phyloP scores from a whole-genome alignment of 1,139 yeast genomes.

The Pichia sp. region DNA sequence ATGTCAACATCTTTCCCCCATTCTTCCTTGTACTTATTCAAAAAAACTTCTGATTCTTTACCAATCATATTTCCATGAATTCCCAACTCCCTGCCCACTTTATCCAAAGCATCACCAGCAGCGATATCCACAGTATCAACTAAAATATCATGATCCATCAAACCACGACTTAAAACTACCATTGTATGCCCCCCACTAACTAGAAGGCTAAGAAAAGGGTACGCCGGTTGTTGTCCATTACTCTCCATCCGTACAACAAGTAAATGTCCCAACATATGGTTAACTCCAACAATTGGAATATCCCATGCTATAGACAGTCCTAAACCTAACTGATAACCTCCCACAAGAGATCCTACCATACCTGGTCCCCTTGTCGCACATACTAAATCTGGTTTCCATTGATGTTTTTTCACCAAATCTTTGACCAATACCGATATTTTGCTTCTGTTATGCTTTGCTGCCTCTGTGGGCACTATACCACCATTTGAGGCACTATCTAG shows the following conservation, averaged over 20 bases:
- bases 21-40: conserved; percentile 27
- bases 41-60: conserved; percentile 62
- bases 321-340: conserved; percentile 78
- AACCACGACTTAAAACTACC: conserved; percentile 59
- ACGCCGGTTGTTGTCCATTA: conserved; percentile 44
- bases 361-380: conserved; percentile 98
- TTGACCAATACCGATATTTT: conserved; percentile 42
- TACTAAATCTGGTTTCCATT: conserved; percentile 55
- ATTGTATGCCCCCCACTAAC: conserved; percentile 96
- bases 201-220: conserved; percentile 73
- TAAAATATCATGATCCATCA: conserved; percentile 62
- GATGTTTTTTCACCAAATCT: conserved; percentile 29
- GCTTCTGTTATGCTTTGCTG: conserved; percentile 69
- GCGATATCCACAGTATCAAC: conserved; percentile 82
- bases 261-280: conserved; percentile 93
- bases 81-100: conserved; percentile 84
- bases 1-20: conserved; percentile 29
- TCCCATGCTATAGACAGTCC: conserved; percentile 77
- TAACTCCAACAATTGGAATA: conserved; percentile 79
- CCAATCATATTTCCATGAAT: conserved; percentile 80
- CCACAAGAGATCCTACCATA: conserved; percentile 81
- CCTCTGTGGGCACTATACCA: conserved; percentile 85
- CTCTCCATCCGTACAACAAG: conserved; percentile 53
- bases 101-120: conserved; percentile 88
- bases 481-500: conserved; percentile 62